phyloP scores from a whole-genome alignment of 2,329 filamentous ascomycete species.

The Ilyonectria destructans region DNA sequence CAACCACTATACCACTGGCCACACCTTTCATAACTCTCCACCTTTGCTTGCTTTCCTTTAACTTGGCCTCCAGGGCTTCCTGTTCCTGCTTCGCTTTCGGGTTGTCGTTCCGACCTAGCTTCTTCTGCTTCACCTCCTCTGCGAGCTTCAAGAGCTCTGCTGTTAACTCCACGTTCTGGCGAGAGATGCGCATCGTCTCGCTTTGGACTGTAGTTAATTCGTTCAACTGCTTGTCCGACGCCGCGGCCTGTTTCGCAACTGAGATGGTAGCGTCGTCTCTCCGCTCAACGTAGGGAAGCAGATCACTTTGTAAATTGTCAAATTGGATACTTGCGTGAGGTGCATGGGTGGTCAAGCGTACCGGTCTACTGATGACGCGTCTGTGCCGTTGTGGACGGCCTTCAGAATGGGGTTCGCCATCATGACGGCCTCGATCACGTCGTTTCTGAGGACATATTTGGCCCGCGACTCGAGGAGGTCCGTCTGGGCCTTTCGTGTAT shows the following conservation, averaged over 20 bases:
- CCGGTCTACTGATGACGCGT: slow-evolving; percentile 79
- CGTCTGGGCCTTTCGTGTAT: slow-evolving; percentile 72
- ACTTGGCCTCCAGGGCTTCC: slow-evolving; percentile 69
- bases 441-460: slow-evolving; percentile 78
- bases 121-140: slow-evolving; percentile 68
- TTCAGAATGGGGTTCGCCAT: slow-evolving; percentile 84
- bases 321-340: not conserved
- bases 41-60: slow-evolving; percentile 75
- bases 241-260: slow-evolving; percentile 73
- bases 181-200: slow-evolving; percentile 70
- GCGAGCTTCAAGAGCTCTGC: slow-evolving; percentile 76
- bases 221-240: slow-evolving; percentile 66
- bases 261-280: slow-evolving; percentile 78
- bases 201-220: slow-evolving; percentile 72
- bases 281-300: slow-evolving; percentile 76
- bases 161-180: slow-evolving; percentile 76
- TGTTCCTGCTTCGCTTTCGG: slow-evolving; percentile 70
- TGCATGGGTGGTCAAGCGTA: slow-evolving; percentile 54
- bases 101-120: slow-evolving; percentile 69
- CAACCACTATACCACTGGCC: slow-evolving; percentile 83
- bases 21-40: slow-evolving; percentile 86
- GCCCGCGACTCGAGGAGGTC: slow-evolving; percentile 81
- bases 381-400: slow-evolving; percentile 79
- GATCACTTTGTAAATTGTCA: slow-evolving; percentile 65
- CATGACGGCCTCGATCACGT: slow-evolving; percentile 78